Base-by-base conservation (phyloP, 2,329 filamentous ascomycete genomes). In the Alternaria atra region DNA sequence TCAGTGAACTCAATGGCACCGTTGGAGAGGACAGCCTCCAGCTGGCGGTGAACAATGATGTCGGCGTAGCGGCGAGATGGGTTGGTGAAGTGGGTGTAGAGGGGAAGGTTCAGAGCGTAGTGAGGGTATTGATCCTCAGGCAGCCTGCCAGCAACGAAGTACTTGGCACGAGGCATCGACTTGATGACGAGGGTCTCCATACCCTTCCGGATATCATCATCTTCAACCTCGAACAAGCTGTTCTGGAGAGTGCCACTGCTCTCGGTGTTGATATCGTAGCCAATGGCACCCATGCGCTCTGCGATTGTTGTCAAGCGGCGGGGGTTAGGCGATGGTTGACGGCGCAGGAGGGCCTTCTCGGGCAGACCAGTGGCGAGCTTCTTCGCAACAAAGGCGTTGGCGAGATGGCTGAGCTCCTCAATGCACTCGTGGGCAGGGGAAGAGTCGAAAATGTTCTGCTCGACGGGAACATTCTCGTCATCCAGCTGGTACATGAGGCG, bases 81-180 rank as follows among this genome's bases (percentile, higher is more conserved):
- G 79, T 93, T 94, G 37, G 94, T 98, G 82, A 98, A 98, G 79
- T 99, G 95, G 70, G 95, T 98, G 84, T 97, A 99, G 12, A 97
- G 82, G 1, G 94, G 93, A 56, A 97, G 83, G 81, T 99, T 99
- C 53, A 98, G 85, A 13, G 93, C 90, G 79, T 96, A 99, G 81
- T 99, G 94, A 63, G 91, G 88, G 81, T 91, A 90, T 67, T 94
- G 84, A 64, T 92, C 90, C 79, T 91, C 90, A 42, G 87, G 81
- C 34, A 91, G 88, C 84, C 93, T 96, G 75, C 91, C 89, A 55
- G 91, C 86, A 70, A 98, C 90, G 74, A 89, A 96, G 83, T 99
- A 99, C 80, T 97, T 98, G 75, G 94, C 95, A 64, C 94, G 91
- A 73, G 92, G 91, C 93, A 98, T 97, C 37, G 93, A 90, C 84